Evolutionary conservation across 176 grass and related monocot genomes (phyloP).

Genomic region (Zoysia pacifica): DNA sequence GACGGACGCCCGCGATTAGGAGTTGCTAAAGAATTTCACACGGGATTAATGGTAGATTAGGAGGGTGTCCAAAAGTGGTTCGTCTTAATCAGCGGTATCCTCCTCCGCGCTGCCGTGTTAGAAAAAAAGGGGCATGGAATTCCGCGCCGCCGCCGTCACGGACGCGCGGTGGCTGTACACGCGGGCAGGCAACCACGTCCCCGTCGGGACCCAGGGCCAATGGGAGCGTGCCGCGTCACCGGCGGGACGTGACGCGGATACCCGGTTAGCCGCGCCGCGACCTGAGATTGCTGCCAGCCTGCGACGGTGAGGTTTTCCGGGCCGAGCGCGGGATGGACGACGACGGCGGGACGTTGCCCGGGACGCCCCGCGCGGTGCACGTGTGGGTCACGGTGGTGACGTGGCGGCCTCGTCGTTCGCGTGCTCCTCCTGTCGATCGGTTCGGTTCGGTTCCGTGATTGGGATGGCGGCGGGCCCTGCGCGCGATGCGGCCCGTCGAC

Average conservation of each 20-base stretch:
- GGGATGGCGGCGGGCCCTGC: no score
- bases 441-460: no score
- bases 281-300: not conserved
- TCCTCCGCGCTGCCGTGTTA: not conserved
- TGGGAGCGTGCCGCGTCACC: not conserved
- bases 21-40: not conserved
- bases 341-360: no score
- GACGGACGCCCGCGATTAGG: not conserved
- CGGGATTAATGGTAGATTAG: not conserved
- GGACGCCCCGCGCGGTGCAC: not conserved
- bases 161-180: not conserved
- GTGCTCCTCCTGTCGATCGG: not conserved
- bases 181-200: conserved; percentile 15
- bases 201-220: not conserved
- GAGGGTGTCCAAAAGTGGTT: no score
- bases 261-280: conserved; percentile 43
- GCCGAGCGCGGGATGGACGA: no score
- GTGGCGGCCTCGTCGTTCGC: not conserved
- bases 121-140: not conserved
- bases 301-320: no score
- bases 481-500: no score
- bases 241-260: not conserved
- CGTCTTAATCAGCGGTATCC: not conserved
- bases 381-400: not conserved
- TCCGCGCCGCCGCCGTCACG: not conserved